A percentile compares a stretch with the other conserved stretches of the same genome.
Evolutionary conservation across 768 basidiomycete species (phyloP).

Genomic region (Cyathus striatus): DNA sequence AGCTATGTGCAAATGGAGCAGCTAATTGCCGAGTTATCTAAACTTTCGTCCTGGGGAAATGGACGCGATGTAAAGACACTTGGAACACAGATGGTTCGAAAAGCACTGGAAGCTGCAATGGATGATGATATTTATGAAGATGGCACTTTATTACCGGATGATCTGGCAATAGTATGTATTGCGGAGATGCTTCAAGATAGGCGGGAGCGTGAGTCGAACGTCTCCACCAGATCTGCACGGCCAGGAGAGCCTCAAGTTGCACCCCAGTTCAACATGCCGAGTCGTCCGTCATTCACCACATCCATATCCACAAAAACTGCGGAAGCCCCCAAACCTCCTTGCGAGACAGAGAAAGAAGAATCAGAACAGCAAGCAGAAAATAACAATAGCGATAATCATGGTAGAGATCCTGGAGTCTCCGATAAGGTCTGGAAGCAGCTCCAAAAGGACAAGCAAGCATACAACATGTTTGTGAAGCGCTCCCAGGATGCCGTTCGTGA

Average conservation of each 20-base stretch:
- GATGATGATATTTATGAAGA: conserved; percentile 15
- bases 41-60: conserved; percentile 60
- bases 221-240: conserved; percentile 6
- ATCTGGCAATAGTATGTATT: conserved; percentile 12
- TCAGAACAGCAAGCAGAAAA: conserved; percentile 4
- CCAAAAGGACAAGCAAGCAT: conserved; percentile 30
- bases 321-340: conserved; percentile 5
- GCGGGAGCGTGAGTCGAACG: conserved; percentile 6
- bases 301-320: background rate
- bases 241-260: conserved; percentile 12
- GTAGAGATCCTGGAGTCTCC: conserved; percentile 50
- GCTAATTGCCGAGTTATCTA: conserved; percentile 34
- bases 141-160: conserved; percentile 16
- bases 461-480: no score
- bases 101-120: conserved; percentile 26
- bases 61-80: conserved; percentile 60
- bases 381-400: conserved; percentile 14
- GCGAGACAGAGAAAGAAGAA: background rate
- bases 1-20: conserved; percentile 30
- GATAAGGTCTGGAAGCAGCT: conserved; percentile 49
- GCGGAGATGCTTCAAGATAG: conserved; percentile 13
- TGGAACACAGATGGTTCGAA: conserved; percentile 39
- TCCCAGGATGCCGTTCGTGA: conserved; percentile 21
- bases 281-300: conserved; percentile 3
- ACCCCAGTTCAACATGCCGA: conserved; percentile 10